Percentiles rank a stretch among this genome's conserved stretches.
These are phyloP conservation scores for Penicillium bialowiezense DNA, from an alignment of 495 filamentous ascomycete genomes.

Conservation along the genomic window DNA sequence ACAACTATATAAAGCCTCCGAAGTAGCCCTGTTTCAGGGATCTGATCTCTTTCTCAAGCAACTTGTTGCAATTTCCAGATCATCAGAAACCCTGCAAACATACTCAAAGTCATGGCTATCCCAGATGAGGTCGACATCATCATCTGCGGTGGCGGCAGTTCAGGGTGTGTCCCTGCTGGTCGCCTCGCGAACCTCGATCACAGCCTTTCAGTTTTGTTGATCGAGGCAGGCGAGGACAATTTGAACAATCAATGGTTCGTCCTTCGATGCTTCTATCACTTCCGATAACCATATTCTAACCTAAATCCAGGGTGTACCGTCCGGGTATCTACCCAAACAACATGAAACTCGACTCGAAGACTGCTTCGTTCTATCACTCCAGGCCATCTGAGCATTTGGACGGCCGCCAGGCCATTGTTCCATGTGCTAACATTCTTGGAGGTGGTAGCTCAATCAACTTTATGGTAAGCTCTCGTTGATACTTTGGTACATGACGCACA, in stretches of 20 bases:
- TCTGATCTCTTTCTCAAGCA: not conserved
- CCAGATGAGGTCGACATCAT: slow-evolving; percentile 79
- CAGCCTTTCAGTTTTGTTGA: slow-evolving; percentile 74
- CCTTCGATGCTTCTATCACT: not conserved
- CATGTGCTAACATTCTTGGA: slow-evolving; percentile 74
- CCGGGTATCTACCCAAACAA: slow-evolving; percentile 77
- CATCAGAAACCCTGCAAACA: not conserved
- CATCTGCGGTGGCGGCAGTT: slow-evolving; percentile 71
- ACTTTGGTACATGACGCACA: too few species aligned
- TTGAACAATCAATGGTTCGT: slow-evolving; percentile 74
- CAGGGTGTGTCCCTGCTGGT: slow-evolving; percentile 75
- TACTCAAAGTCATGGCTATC: slow-evolving; percentile 27
- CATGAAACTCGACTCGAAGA: slow-evolving; percentile 83
- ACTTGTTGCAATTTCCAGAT: too few species aligned
- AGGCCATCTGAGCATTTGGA: slow-evolving; percentile 69
- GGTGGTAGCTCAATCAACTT: slow-evolving; percentile 82
- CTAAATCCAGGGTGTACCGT: slow-evolving; percentile 55
- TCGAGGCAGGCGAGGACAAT: slow-evolving; percentile 77
- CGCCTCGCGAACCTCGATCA: slow-evolving; percentile 77
- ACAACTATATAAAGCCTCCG: not conserved
- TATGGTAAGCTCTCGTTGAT: slow-evolving; percentile 49
- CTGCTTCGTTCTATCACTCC: slow-evolving; percentile 81
- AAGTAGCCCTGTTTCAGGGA: not conserved
- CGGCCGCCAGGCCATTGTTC: slow-evolving; percentile 72
- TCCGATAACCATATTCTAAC: not conserved